A percentile compares a stretch with the other conserved stretches of the same genome.
These are phyloP conservation scores for Rhodotorula sp. DNA, from an alignment of 1,284 basidiomycete species.

Conservation along the genomic window DNA sequence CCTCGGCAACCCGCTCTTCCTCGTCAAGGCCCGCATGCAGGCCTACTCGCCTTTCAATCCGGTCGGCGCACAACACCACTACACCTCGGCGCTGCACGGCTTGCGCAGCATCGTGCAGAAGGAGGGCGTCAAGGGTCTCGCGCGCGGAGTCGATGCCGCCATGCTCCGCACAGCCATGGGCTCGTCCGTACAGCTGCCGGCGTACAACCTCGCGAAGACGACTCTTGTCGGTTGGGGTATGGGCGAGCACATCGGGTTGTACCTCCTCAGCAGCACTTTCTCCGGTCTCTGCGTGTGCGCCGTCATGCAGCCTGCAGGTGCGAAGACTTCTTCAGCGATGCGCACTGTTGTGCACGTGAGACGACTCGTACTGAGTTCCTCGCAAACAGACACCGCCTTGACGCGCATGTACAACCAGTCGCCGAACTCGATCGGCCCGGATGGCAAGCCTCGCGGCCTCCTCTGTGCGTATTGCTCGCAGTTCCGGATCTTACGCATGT, in stretches of 20 bases:
- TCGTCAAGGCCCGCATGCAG: constrained; percentile 97
- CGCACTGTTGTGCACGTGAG: too few relatives aligned
- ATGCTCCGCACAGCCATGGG: constrained; percentile 93
- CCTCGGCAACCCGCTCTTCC: constrained; percentile 89
- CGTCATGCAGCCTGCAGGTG: constrained; percentile 56
- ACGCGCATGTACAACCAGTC: constrained; percentile 92
- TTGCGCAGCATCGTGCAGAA: constrained; percentile 73
- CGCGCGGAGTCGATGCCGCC: constrained; percentile 90
- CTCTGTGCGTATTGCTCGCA: constrained; percentile 64
- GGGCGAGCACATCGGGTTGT: constrained; percentile 79
- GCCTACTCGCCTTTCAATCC: constrained; percentile 92
- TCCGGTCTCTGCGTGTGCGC: constrained; percentile 80
- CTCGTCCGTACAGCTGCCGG: constrained; percentile 87
- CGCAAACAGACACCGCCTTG: constrained; percentile 63
- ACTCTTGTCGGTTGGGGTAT: constrained; percentile 68
- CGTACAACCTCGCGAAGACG: constrained; percentile 89
- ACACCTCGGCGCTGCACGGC: constrained; percentile 79
- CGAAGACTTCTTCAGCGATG: neutral
- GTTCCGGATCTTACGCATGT: neutral
- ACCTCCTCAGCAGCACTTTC: constrained; percentile 80
- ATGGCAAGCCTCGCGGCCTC: constrained; percentile 70
- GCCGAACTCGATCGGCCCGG: constrained; percentile 49
- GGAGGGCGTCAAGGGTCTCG: constrained; percentile 76
- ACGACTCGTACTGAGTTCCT: too few relatives aligned
- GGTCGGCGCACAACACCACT: constrained; percentile 89